Conservation (phyloP, 805 yeast species). For the Ogataea pilisensis region DNA sequence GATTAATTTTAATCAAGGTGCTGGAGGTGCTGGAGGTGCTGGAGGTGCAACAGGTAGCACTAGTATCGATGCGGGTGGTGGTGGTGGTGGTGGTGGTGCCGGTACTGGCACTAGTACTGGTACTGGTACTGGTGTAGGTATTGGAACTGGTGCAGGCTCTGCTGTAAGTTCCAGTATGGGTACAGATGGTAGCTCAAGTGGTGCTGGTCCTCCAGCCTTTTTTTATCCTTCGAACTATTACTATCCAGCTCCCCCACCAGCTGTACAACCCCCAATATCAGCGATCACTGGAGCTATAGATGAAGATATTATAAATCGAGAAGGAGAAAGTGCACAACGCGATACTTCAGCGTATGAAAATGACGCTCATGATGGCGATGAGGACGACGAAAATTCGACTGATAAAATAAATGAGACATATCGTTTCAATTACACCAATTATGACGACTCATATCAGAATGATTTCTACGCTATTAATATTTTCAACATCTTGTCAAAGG, state of each 20-base stretch:
- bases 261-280: not conserved
- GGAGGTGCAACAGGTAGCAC: not conserved
- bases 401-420: too few species aligned
- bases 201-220: too few species aligned
- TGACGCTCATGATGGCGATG: too few species aligned
- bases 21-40: not conserved
- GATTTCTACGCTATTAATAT: constrained; percentile 10
- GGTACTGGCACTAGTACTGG: not conserved
- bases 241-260: constrained; percentile 5
- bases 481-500: constrained; percentile 13
- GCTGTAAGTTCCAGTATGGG: not conserved
- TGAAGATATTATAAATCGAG: not conserved
- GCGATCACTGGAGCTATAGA: too few species aligned
- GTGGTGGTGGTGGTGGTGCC: too few species aligned
- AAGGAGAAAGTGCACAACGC: too few species aligned
- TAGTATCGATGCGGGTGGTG: too few species aligned
- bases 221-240: constrained; percentile 1
- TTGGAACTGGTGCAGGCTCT: not conserved
- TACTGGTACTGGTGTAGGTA: not conserved
- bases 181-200: too few species aligned
- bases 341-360: too few species aligned
- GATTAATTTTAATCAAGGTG: not conserved
- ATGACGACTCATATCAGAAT: not conserved
- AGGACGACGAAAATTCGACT: too few species aligned
- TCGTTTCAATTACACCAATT: too few species aligned